These are phyloP conservation scores for Microdochium paspali DNA, from an alignment of 2,329 filamentous ascomycete genomes.

Conservation along the genomic window DNA sequence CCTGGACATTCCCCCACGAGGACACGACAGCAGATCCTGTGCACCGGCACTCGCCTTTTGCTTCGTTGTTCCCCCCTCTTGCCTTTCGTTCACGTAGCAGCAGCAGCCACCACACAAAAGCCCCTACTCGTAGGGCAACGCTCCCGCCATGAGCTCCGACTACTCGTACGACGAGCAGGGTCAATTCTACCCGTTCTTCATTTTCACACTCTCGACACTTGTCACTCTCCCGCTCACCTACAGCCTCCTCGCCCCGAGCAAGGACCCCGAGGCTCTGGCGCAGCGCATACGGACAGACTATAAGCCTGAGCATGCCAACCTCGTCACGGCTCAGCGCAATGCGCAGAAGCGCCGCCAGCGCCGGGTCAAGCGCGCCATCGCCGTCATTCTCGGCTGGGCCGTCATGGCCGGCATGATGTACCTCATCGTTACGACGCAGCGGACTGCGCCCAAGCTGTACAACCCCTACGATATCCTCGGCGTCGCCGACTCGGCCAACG, in stretches of 20 bases:
- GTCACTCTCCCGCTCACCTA: slow-evolving; percentile 88
- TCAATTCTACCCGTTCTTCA: slow-evolving; percentile 98
- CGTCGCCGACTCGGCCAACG: slow-evolving; percentile 72
- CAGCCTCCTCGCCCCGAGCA: slow-evolving; percentile 71
- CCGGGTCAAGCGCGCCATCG: slow-evolving; percentile 73
- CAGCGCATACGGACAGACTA: slow-evolving; percentile 75
- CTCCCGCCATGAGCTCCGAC: slow-evolving; percentile 72
- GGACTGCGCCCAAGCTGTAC: slow-evolving; percentile 70
- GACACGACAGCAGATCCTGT: neutral
- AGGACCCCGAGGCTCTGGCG: slow-evolving; percentile 68
- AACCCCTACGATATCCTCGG: slow-evolving; percentile 95
- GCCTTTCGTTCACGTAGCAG: slow-evolving; percentile 2
- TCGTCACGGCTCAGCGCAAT: slow-evolving; percentile 73
- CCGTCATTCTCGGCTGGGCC: slow-evolving; percentile 69
- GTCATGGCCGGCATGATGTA: slow-evolving; percentile 88
- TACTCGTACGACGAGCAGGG: slow-evolving; percentile 98
- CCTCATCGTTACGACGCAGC: slow-evolving; percentile 72
- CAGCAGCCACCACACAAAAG: slow-evolving; percentile 7
- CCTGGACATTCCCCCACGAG: neutral
- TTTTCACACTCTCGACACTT: slow-evolving; percentile 80
- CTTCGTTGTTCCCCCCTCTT: slow-evolving; percentile 1
- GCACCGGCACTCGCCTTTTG: slow-evolving; percentile 1
- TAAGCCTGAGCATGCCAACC: slow-evolving; percentile 70
- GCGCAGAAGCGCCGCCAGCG: slow-evolving; percentile 86
- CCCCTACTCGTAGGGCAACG: slow-evolving; percentile 17